phyloP scores from a whole-genome alignment of 257 asterid species.

The Ajuga chamaepitys region DNA sequence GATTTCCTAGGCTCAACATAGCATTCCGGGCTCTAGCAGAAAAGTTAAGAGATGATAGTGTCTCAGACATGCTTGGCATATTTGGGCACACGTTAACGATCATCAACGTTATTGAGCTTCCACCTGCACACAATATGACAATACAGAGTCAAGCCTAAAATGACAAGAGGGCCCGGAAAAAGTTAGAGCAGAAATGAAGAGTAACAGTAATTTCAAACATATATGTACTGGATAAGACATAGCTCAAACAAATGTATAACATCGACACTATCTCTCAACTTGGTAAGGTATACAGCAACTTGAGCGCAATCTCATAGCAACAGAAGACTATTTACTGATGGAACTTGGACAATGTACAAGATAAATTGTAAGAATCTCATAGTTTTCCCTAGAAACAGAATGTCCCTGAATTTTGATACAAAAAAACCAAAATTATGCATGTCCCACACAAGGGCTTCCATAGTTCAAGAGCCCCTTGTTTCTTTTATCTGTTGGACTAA shows the following conservation, averaged over 20 bases:
- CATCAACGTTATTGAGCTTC: constrained; percentile 86
- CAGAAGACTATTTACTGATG: neutral
- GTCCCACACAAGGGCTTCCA: neutral
- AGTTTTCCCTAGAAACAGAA: constrained; percentile 7
- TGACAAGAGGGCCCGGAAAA: neutral
- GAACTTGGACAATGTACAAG: neutral
- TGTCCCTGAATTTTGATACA: neutral
- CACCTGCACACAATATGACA: constrained; percentile 54
- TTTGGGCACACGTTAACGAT: constrained; percentile 72
- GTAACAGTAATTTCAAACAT: neutral
- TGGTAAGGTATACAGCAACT: neutral
- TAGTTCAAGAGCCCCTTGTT: neutral
- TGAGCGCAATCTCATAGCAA: constrained; percentile 4
- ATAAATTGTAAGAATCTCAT: neutral
- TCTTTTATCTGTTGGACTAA: neutral
- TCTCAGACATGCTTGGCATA: constrained; percentile 65
- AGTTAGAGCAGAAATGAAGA: neutral
- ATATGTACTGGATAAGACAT: constrained; percentile 1
- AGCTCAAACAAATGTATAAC: neutral
- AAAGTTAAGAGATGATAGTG: constrained; percentile 83
- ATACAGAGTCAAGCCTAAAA: neutral
- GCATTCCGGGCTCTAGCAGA: constrained; percentile 93
- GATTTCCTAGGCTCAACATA: constrained; percentile 78
- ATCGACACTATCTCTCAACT: neutral
- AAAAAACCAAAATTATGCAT: constrained; percentile 1